These are phyloP conservation scores for Suillus clintonianus DNA, from an alignment of 768 basidiomycete genomes.

Conservation along the genomic window DNA sequence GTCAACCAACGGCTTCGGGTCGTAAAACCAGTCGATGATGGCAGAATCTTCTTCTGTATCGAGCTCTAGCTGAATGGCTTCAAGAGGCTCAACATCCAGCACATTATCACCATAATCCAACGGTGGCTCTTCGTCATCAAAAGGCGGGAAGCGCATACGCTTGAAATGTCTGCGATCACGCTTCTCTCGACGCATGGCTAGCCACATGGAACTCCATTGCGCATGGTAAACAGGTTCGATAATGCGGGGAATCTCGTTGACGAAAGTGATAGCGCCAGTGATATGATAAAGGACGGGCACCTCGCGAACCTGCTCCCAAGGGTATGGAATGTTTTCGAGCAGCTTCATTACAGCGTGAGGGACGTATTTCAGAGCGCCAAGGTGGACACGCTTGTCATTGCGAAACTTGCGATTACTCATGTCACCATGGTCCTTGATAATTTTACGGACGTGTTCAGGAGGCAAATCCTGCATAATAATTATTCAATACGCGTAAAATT, in stretches of 20 bases:
- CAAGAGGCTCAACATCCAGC: conserved; percentile 94
- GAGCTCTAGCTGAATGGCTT: conserved; percentile 95
- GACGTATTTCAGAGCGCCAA: conserved; percentile 97
- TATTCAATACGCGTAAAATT: conserved; percentile 5
- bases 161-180: conserved; percentile 98
- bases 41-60: conserved; percentile 90
- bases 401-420: conserved; percentile 99
- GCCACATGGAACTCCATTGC: conserved; percentile 99
- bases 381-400: conserved; percentile 98
- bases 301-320: conserved; percentile 99
- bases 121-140: conserved; percentile 98
- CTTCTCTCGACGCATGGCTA: conserved; percentile 98
- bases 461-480: conserved; percentile 72
- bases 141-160: conserved; percentile 99
- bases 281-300: conserved; percentile 99
- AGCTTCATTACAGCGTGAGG: conserved; percentile 99
- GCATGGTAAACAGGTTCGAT: conserved; percentile 98
- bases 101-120: conserved; percentile 99
- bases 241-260: conserved; percentile 96
- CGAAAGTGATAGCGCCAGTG: conserved; percentile 98
- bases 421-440: conserved; percentile 99
- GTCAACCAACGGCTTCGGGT: conserved; percentile 91
- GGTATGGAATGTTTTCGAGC: conserved; percentile 95
- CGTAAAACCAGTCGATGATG: conserved; percentile 98
- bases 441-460: conserved; percentile 98